Evolutionary conservation across 805 yeast species (phyloP).

Genomic region (Hanseniaspora singularis): DNA sequence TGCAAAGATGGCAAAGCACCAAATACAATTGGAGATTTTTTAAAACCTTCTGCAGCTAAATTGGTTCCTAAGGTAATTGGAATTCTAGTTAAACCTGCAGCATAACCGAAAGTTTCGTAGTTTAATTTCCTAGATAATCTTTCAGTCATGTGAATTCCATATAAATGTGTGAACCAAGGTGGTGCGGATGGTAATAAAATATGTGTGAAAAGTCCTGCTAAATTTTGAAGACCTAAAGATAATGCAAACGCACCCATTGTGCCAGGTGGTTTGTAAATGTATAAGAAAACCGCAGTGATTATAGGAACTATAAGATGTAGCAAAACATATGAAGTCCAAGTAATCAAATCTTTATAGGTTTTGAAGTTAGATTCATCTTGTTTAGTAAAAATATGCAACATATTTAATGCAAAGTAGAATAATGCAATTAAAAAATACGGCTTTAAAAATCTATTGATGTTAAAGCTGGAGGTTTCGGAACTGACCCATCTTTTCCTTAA

Average conservation of each 20-base stretch:
- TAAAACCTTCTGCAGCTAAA: constrained; percentile 49
- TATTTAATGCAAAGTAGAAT: constrained; percentile 32
- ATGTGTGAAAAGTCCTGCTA: constrained; percentile 50
- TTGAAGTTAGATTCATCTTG: constrained; percentile 31
- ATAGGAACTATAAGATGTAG: constrained; percentile 52
- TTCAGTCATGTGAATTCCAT: constrained; percentile 35
- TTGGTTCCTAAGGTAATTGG: constrained; percentile 53
- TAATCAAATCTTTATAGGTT: constrained; percentile 39
- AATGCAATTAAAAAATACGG: constrained; percentile 16
- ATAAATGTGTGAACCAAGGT: constrained; percentile 56
- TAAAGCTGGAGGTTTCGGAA: constrained; percentile 17
- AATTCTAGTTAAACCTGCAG: constrained; percentile 59
- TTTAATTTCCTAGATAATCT: constrained; percentile 31
- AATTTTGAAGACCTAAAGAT: constrained; percentile 50
- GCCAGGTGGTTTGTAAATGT: constrained; percentile 58
- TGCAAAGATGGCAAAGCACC: constrained; percentile 56
- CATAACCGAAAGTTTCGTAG: constrained; percentile 55
- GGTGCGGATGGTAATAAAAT: constrained; percentile 58
- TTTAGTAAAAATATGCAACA: constrained; percentile 33
- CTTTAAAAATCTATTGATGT: constrained; percentile 19
- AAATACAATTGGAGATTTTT: constrained; percentile 56
- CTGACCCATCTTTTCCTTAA: constrained; percentile 29
- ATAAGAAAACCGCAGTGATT: constrained; percentile 48
- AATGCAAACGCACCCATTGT: constrained; percentile 41
- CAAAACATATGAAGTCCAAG: constrained; percentile 53